Evolutionary conservation across 2,329 filamentous ascomycete species (phyloP).

Genomic region (Nakataea oryzae): DNA sequence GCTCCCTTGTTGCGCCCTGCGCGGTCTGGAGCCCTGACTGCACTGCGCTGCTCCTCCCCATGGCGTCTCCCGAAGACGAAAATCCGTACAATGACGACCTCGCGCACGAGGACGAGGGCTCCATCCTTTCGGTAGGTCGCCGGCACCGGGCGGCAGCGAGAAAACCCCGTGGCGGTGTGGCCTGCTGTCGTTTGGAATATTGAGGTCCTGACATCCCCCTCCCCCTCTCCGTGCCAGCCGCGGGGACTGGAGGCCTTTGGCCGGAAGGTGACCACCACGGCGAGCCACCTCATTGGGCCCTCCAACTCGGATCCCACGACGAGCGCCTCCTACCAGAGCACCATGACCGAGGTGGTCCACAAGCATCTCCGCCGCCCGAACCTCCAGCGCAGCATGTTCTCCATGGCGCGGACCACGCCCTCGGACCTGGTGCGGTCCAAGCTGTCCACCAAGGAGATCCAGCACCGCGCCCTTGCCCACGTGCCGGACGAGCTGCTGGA

Average conservation of each 20-base stretch:
- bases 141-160: neutral
- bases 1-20: neutral
- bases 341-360: constrained; percentile 72
- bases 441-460: constrained; percentile 84
- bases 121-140: constrained; percentile 26
- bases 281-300: constrained; percentile 75
- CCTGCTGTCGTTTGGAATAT: neutral
- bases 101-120: constrained; percentile 34
- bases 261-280: constrained; percentile 89
- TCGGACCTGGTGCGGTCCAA: constrained; percentile 87
- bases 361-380: constrained; percentile 76
- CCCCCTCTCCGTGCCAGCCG: constrained; percentile 39
- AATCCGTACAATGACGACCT: constrained; percentile 36
- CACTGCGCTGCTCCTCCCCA: constrained; percentile 2
- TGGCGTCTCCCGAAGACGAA: constrained; percentile 24
- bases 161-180: neutral
- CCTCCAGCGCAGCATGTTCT: constrained; percentile 83
- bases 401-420: constrained; percentile 83
- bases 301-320: constrained; percentile 39
- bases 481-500: constrained; percentile 81
- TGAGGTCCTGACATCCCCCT: neutral
- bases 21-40: constrained; percentile 3
- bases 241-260: constrained; percentile 87
- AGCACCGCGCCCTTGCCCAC: constrained; percentile 81
- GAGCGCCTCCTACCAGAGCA: constrained; percentile 67